Conservation (phyloP, 176 grass and related monocot species). For the Zea mays region Zm-B73-REFERENCE-NAM-5.0 NC_050104.1:15895501-15896000, state of each 20-base stretch:
- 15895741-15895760: constrained; percentile 11
- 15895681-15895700: neutral
- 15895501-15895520: neutral
- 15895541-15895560: constrained; percentile 35
- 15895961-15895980: constrained; percentile 32
- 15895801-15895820: neutral
- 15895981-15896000: neutral
- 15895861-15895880: neutral
- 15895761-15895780: constrained; percentile 24
- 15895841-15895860: neutral
- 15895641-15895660: neutral
- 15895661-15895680: neutral
- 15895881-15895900: neutral
- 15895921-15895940: neutral
- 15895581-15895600: neutral
- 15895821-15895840: neutral
- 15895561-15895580: neutral
- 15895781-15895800: constrained; percentile 18
- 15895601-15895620: constrained; percentile 12
- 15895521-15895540: neutral
- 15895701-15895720: neutral
- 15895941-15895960: constrained; percentile 34
- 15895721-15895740: neutral
- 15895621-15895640: constrained; percentile 3
- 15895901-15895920: neutral